phyloP scores from a whole-genome alignment of 768 basidiomycete species.

The Agrocybe praecox region DNA sequence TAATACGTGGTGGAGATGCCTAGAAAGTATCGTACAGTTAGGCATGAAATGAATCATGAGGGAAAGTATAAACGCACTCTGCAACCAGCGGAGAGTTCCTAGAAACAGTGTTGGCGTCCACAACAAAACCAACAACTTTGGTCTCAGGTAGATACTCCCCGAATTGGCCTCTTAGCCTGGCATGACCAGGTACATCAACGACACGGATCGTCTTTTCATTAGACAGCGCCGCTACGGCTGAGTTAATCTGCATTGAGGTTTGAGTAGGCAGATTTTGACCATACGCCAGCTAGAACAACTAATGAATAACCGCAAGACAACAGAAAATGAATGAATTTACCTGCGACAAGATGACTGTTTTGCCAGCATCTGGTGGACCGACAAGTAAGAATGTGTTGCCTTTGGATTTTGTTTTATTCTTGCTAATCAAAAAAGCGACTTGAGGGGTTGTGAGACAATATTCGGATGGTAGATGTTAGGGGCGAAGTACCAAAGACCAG shows the following conservation, averaged over 20 bases:
- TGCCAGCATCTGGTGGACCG: conserved; percentile 77
- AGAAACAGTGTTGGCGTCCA: conserved; percentile 78
- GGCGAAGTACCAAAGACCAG: conserved; percentile 38
- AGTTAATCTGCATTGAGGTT: conserved; percentile 78
- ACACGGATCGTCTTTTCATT: conserved; percentile 50
- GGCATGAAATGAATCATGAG: not conserved
- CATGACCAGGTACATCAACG: conserved; percentile 86
- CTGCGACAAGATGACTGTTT: conserved; percentile 75
- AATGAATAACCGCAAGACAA: not conserved
- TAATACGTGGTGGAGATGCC: conserved; percentile 74
- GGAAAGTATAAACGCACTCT: conserved; percentile 58
- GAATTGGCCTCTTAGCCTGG: conserved; percentile 76
- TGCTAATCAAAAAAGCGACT: conserved; percentile 49
- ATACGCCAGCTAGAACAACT: conserved; percentile 57
- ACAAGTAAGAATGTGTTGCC: conserved; percentile 74
- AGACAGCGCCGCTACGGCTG: conserved; percentile 47
- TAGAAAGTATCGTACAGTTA: conserved; percentile 27
- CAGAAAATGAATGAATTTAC: conserved; percentile 33
- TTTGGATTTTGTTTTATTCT: conserved; percentile 44
- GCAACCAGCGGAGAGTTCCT: conserved; percentile 75
- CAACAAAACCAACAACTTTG: conserved; percentile 74
- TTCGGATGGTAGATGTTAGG: not conserved
- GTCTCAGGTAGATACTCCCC: conserved; percentile 62
- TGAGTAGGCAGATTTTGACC: conserved; percentile 66
- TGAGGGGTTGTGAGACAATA: not conserved